Evolutionary conservation across 768 basidiomycete species (phyloP), one percentile per base, ranked within the genome.

Genomic region (Mycena pura): DNA sequence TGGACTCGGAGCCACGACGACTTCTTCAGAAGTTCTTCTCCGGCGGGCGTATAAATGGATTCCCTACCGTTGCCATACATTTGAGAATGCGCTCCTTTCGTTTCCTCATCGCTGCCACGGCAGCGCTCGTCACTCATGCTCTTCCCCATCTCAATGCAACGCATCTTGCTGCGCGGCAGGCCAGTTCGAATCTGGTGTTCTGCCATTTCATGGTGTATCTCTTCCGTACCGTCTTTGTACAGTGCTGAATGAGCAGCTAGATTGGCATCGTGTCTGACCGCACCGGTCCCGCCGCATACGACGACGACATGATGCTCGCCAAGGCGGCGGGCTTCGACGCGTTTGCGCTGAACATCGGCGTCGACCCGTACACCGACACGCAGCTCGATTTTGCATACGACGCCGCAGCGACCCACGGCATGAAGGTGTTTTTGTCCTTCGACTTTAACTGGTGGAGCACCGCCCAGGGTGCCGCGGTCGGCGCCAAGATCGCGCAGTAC

Each of bases 271-370:
- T 63, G 1, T 64, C 68, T 3, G 38, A 64, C 44, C 50, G 68
- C 19, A 60, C 29, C 7, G 64, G 53, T 22, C 55, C 68, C n/a
- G 25, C 62, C 7, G 66, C 45, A 19, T 69, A 46, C 28, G 66
- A 69, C 39, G 44, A 19, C 31, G 68, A 69, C 47, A 69, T 67
- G 66, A 28, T 38, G 19, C 63, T 57, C 36, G 68, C 68, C n/a
- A 67, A 65, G 45, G 60, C 60, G 4, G 19, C 53, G 28, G 68
- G 66, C 21, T 66, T 69, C 38, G 79, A 82, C 49, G 82, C 75
- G 6, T 82, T 83, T 58, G 80, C 81, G 3, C 69, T 82, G 27
- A 82, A 83, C 70, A 69, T 81, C 49, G 81, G 81, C 29, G 70
- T 68, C 27, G 79, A 81, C 64, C 47, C 68, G 7, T 82, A 78